Conservation (phyloP, 2,329 filamentous ascomycete species). For the Aaosphaeria arxii region DNA sequence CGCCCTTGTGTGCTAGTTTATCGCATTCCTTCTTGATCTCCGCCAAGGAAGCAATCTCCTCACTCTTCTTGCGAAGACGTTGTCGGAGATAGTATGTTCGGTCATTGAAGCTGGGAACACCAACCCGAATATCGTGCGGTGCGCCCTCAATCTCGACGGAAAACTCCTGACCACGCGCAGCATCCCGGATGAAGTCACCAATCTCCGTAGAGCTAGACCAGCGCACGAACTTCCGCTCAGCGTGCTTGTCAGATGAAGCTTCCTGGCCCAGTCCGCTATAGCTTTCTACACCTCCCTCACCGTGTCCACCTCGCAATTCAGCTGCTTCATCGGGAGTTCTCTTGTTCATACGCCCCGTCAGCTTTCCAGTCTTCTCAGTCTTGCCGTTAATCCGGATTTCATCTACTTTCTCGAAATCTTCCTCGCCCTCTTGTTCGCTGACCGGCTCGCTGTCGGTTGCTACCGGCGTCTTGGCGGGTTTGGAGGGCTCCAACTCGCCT, state of each 20-base stretch:
- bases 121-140: constrained; percentile 66
- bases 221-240: constrained; percentile 68
- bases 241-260: constrained; percentile 35
- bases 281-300: constrained; percentile 62
- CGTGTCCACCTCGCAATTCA: constrained; percentile 45
- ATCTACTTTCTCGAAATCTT: constrained; percentile 46
- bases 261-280: constrained; percentile 71
- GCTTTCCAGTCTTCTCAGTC: constrained; percentile 44
- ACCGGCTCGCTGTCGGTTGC: constrained; percentile 23
- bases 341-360: constrained; percentile 19
- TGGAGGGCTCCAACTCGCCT: constrained; percentile 44
- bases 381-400: constrained; percentile 52
- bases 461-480: constrained; percentile 22
- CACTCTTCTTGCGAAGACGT: constrained; percentile 68
- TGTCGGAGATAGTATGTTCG: constrained; percentile 85
- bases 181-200: constrained; percentile 90
- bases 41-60: constrained; percentile 65
- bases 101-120: constrained; percentile 83
- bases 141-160: constrained; percentile 76
- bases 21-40: constrained; percentile 82
- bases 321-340: constrained; percentile 29
- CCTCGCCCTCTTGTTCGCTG: constrained; percentile 28
- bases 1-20: constrained; percentile 68
- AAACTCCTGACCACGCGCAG: constrained; percentile 80
- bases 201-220: constrained; percentile 90